These are phyloP conservation scores for Populus euphratica DNA, from an alignment of 345 rosid genomes.

Conservation along the genomic window DNA sequence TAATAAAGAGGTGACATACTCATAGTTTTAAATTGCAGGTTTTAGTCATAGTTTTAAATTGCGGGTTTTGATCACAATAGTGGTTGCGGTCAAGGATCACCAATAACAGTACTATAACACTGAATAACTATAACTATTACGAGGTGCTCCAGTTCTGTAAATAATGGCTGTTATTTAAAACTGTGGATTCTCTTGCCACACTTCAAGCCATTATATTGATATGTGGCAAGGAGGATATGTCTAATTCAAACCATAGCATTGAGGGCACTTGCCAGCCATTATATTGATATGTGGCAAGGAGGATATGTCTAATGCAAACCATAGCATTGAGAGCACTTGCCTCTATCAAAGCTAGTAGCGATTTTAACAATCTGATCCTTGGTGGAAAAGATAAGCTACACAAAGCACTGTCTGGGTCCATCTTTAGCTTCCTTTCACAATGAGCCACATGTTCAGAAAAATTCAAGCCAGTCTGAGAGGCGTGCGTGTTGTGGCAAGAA, in stretches of 20 bases:
- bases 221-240: neutral
- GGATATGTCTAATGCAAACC: neutral
- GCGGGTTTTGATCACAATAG: too few species aligned
- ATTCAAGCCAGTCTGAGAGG: conserved; percentile 27
- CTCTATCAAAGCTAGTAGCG: conserved; percentile 62
- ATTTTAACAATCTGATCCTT: conserved; percentile 59
- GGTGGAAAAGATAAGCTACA: conserved; percentile 41
- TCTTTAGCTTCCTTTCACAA: conserved; percentile 27
- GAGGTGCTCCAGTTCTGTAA: too few species aligned
- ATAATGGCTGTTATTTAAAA: too few species aligned
- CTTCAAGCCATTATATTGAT: neutral
- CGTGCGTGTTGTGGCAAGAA: conserved; percentile 43
- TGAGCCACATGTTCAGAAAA: conserved; percentile 48
- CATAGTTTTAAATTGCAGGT: too few species aligned
- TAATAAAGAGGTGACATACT: neutral
- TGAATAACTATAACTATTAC: too few species aligned
- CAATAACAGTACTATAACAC: too few species aligned
- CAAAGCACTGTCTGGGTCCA: conserved; percentile 18
- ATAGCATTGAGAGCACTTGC: conserved; percentile 31
- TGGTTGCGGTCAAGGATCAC: too few species aligned
- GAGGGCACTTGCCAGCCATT: conserved; percentile 35
- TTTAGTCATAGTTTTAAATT: too few species aligned
- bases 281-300: neutral
- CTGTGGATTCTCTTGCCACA: neutral
- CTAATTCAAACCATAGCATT: neutral